Conservation (phyloP, 2,329 filamentous ascomycete species). For the Aspergillus texensis region DNA sequence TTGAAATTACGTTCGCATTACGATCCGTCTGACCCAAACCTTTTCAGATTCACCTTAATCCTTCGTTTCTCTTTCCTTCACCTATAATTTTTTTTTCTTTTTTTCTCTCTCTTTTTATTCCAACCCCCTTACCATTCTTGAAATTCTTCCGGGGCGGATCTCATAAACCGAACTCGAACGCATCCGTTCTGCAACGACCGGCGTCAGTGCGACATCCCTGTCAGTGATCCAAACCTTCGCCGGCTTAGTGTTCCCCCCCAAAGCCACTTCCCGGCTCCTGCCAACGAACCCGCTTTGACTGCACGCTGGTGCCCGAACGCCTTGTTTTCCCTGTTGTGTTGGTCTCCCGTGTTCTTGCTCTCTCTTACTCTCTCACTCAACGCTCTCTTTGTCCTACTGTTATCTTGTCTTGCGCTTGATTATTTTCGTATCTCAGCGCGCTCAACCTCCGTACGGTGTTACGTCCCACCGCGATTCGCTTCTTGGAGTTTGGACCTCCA, state of each 20-base stretch:
- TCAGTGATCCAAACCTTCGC: conserved; percentile 33
- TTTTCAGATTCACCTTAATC: conserved; percentile 2
- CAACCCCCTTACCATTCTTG: neutral
- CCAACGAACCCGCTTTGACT: conserved; percentile 33
- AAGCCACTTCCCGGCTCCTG: conserved; percentile 31
- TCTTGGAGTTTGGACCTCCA: neutral
- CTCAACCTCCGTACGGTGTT: neutral
- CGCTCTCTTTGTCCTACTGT: conserved; percentile 1
- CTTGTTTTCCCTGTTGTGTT: conserved; percentile 35
- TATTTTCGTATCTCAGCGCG: neutral
- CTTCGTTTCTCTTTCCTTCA: neutral
- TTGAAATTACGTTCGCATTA: conserved; percentile 3
- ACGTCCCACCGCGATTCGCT: conserved; percentile 7
- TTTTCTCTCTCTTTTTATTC: neutral
- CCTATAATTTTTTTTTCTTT: neutral
- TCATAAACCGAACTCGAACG: conserved; percentile 8
- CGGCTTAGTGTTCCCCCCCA: conserved; percentile 21
- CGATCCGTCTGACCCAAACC: neutral
- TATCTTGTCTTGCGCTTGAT: conserved; percentile 1
- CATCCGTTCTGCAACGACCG: conserved; percentile 26
- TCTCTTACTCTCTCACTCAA: neutral
- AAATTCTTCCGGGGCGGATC: neutral
- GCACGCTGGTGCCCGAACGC: conserved; percentile 40
- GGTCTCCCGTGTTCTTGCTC: conserved; percentile 22
- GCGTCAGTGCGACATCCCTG: conserved; percentile 35